Evolutionary conservation across 2,329 filamentous ascomycete genomes (phyloP), one percentile per base, ranked within the genome.

Genomic region (Alternaria novae-zelandiae): DNA sequence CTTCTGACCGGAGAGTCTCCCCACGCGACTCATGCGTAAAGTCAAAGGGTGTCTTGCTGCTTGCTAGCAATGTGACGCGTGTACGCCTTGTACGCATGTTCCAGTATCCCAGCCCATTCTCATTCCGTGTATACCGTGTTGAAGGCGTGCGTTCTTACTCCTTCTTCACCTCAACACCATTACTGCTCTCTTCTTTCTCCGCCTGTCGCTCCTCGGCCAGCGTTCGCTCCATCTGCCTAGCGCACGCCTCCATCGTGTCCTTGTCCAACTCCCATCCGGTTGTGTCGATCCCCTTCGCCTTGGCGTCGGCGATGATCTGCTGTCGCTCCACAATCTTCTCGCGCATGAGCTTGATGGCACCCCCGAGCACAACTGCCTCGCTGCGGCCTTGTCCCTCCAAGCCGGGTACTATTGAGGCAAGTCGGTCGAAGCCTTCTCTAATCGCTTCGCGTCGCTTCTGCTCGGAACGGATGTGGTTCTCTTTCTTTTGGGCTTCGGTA

Each of bases 381-480:
- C 92, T 96, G 49, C 93, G 89, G 1, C 91, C 94, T 74, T 94
- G 91, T 1, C 94, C 94, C 72, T 92, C 87, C 57, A 96, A 85
- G 0, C 92, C 93, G 0, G 94, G 94, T 1, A 97, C 92, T 30
- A 96, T 85, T 57, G 90, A 87, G 15, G 92, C 92, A 25, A 97
- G 86, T 32, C 89, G 87, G 78, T 97, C 93, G 78, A 96, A 97
- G 60, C 91, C 92, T 62, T 92, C 89, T 50, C 94, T 87, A 69
- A 97, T 97, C 13, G 91, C 91, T 61, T 89, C 86, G 47, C 89
- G 87, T 36, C 89, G 87, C 79, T 91, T 88, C 73, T 88, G 86
- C 77, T 89, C 87, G 5, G 89, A 91, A 23, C 87, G 87, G 70
- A 91, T 91, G 80, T 92, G 90, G 75, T 92, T 92, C 73, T 87